A percentile compares a stretch with the other conserved stretches of the same genome.
phyloP scores from a whole-genome alignment of 192 early-diverging fungal genomes.

The Umbelopsis sp. region DNA sequence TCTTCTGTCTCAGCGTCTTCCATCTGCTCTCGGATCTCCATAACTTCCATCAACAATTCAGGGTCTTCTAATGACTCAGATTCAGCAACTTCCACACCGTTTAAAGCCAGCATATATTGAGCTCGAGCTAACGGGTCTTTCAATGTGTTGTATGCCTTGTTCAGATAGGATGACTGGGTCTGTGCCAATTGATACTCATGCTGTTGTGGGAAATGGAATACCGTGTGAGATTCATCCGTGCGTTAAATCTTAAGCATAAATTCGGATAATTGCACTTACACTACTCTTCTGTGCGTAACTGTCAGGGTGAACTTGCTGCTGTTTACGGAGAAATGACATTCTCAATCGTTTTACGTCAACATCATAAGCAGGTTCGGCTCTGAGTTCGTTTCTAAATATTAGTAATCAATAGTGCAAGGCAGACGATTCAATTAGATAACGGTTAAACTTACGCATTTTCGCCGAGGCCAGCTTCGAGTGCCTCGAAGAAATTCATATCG shows the following conservation, averaged over 20 bases:
- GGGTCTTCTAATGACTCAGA: constrained; percentile 63
- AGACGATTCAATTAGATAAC: neutral
- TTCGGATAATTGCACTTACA: constrained; percentile 34
- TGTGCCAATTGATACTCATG: constrained; percentile 66
- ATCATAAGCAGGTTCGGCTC: constrained; percentile 58
- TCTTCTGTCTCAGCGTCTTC: constrained; percentile 67
- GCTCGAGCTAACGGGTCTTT: constrained; percentile 79
- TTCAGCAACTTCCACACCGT: constrained; percentile 59
- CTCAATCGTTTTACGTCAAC: constrained; percentile 65
- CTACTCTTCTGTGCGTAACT: constrained; percentile 63
- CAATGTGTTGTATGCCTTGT: constrained; percentile 85
- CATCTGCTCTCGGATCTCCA: constrained; percentile 77
- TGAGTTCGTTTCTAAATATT: constrained; percentile 12
- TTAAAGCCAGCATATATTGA: constrained; percentile 74
- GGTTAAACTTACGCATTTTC: constrained; percentile 23
- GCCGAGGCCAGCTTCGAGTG: constrained; percentile 45
- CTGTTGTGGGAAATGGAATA: constrained; percentile 31
- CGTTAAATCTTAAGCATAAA: neutral
- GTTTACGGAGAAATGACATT: constrained; percentile 69
- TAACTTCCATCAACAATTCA: constrained; percentile 80
- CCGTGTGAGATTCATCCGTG: neutral
- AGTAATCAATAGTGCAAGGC: neutral
- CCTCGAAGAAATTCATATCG: constrained; percentile 61
- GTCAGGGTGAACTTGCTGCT: constrained; percentile 88
- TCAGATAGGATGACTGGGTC: constrained; percentile 77